Evolutionary conservation across 306 rosid genomes (phyloP), one percentile per base, ranked within the genome.

Genomic region (Lotus japonicus): DNA sequence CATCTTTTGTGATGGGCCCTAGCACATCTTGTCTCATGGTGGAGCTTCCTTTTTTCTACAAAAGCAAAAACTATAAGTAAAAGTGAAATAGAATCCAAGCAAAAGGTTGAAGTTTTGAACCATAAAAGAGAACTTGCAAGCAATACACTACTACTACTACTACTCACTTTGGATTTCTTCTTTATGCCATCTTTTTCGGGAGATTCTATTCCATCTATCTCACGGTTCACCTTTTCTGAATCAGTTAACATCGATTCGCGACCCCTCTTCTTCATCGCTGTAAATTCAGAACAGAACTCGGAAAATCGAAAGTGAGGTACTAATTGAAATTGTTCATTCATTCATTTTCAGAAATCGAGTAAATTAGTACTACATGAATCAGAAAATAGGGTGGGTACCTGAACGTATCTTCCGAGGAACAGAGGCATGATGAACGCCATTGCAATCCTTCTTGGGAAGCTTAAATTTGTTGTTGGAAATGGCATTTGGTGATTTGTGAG

Each of bases 361-460:
- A 0, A 39, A 39, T 41, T 11, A 9, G 44, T 19, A 43, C 52
- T 19, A 43, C 52, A 52, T 5, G 54, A 54, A 66, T 41, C 68
- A 8, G 61, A 28, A 70, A 76, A 67, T 58, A 36, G 68, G 66
- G 48, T 49, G 68, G 66, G 48, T 49, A 89, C 96, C 94, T 83
- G 96, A 87, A 14, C 96, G 92, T 66, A 87, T 64, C 77, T 85
- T 89, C 55, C 96, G 79, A 0, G 94, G 96, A 78, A 89, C 94
- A 70, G 91, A 78, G 53, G 82, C 77, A 64, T 78, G 88, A 80
- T 72, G 74, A 59, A 85, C 84, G 70, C 81, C 91, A 79, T 83
- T 84, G 81, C 79, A 51, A 46, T 80, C 88, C 88, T 75, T 82
- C 19, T 62, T 72, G 38, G 86, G 78, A 69, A 79, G 74, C 82